These are phyloP conservation scores for Platanthera zijinensis DNA, from an alignment of 106 monocot species.

Conservation along the genomic window DNA sequence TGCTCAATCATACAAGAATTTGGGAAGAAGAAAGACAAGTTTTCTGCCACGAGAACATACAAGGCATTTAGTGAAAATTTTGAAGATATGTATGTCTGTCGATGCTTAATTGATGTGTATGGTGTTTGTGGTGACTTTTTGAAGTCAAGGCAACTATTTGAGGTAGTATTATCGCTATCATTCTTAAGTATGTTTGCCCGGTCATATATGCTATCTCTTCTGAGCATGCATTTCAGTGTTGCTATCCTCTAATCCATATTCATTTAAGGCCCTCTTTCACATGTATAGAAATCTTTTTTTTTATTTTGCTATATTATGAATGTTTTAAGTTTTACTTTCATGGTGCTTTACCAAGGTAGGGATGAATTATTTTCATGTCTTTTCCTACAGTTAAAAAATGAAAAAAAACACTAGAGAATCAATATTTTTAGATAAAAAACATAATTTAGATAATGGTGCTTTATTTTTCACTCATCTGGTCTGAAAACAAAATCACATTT, in stretches of 20 bases:
- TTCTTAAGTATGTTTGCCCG: background rate
- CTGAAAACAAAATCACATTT: background rate
- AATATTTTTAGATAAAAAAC: background rate
- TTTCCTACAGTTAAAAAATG: background rate
- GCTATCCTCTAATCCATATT: background rate
- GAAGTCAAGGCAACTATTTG: conserved; percentile 57
- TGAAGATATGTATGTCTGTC: conserved; percentile 73
- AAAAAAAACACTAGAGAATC: background rate
- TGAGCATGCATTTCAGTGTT: background rate
- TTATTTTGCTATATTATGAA: background rate
- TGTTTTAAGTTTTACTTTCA: background rate
- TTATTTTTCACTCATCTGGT: background rate
- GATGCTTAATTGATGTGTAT: conserved; percentile 80
- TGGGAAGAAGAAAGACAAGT: conserved; percentile 66
- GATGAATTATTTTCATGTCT: background rate
- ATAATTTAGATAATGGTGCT: background rate
- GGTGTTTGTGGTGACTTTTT: conserved; percentile 66
- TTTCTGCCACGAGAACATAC: conserved; percentile 51
- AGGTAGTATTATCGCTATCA: conserved; percentile 32
- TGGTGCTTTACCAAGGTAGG: background rate
- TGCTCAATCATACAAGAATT: conserved; percentile 70
- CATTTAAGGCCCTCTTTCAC: background rate
- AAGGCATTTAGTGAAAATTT: conserved; percentile 45
- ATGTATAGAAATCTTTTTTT: background rate
- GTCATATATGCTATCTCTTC: background rate